A percentile compares a stretch with the other conserved stretches of the same genome.
phyloP scores from a whole-genome alignment of 1,284 basidiomycete genomes.

The Ustilago vetiveriae region DNA sequence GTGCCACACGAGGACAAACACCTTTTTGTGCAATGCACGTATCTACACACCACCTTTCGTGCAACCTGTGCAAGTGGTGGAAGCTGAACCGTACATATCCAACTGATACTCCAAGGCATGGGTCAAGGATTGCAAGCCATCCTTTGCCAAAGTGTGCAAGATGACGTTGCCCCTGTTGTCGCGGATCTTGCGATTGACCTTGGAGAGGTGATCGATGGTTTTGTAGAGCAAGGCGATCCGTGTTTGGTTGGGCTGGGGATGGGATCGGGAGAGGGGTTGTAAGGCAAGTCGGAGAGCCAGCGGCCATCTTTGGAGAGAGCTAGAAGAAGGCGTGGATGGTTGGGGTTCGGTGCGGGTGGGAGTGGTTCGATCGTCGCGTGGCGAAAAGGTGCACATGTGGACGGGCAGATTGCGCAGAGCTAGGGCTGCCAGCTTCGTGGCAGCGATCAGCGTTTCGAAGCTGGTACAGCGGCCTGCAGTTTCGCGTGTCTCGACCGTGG shows the following conservation, averaged over 20 bases:
- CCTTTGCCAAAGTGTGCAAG: constrained; percentile 20
- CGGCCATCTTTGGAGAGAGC: too few species aligned
- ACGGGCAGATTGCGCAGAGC: constrained; percentile 16
- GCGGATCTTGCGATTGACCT: constrained; percentile 18
- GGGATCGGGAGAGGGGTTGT: not conserved
- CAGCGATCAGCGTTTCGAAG: constrained; percentile 15
- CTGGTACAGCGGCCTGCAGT: not conserved
- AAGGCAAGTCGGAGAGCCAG: constrained; percentile 12
- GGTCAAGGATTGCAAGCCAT: constrained; percentile 10
- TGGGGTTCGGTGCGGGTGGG: too few species aligned
- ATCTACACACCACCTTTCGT: too few species aligned
- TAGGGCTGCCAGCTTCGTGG: constrained; percentile 10
- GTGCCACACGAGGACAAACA: too few species aligned
- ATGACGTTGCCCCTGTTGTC: constrained; percentile 30
- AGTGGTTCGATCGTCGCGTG: not conserved
- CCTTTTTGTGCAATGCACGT: too few species aligned
- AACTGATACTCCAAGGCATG: constrained; percentile 29
- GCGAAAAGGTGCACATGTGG: constrained; percentile 21
- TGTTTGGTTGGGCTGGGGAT: constrained; percentile 1
- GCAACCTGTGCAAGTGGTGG: not conserved
- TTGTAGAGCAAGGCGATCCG: constrained; percentile 4
- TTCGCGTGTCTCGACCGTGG: not conserved
- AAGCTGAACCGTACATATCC: not conserved
- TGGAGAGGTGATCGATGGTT: constrained; percentile 2
- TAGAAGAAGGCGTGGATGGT: too few species aligned